Percentiles rank a stretch among this genome's conserved stretches.
Conservation (phyloP, 2,329 filamentous ascomycete species). For the Fusarium foetens region DNA sequence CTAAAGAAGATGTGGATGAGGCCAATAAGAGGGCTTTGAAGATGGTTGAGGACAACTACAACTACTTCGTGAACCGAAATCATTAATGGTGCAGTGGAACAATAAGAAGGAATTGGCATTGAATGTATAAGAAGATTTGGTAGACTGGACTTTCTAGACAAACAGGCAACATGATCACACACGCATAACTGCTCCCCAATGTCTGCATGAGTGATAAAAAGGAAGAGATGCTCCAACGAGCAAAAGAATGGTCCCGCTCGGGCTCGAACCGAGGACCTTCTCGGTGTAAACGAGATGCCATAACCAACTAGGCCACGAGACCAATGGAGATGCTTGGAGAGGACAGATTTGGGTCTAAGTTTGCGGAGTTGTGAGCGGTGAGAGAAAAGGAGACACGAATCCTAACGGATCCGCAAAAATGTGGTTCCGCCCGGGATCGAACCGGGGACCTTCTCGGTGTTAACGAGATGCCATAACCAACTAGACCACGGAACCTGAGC, state of each 20-base stretch:
- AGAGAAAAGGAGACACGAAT: not conserved
- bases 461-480: slow-evolving; percentile 41
- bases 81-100: not conserved
- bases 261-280: slow-evolving; percentile 42
- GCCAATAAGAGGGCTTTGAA: slow-evolving; percentile 61
- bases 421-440: slow-evolving; percentile 38
- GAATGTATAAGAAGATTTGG: rapidly evolving
- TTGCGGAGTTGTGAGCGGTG: not conserved
- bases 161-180: rapidly evolving
- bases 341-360: rapidly evolving
- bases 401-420: not conserved
- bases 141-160: not conserved
- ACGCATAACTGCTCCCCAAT: not conserved
- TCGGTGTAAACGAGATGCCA: slow-evolving; percentile 41
- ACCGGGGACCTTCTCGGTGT: slow-evolving; percentile 40
- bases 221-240: rapidly evolving
- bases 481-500: slow-evolving; percentile 37
- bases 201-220: not conserved
- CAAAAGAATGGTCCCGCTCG: slow-evolving; percentile 37
- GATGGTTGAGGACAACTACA: slow-evolving; percentile 45
- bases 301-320: slow-evolving; percentile 43
- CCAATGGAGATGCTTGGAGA: not conserved
- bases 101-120: not conserved
- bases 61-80: slow-evolving; percentile 34
- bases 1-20: slow-evolving; percentile 68